Evolutionary conservation across 2,329 filamentous ascomycete species (phyloP).

Genomic region (Huntiella omanensis): DNA sequence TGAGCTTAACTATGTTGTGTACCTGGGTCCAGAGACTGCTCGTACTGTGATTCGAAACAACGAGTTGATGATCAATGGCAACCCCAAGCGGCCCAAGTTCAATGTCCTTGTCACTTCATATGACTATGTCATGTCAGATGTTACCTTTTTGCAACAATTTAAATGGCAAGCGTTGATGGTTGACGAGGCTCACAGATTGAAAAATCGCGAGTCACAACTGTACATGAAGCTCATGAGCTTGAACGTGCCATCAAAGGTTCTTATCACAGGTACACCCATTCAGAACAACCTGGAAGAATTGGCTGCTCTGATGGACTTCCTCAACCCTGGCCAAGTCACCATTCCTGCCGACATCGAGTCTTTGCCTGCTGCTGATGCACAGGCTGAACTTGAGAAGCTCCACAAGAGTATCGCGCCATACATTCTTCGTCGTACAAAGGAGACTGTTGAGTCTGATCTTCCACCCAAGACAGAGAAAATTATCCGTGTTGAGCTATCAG

Average conservation of each 20-base stretch:
- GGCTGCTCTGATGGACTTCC: conserved; percentile 80
- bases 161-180: conserved; percentile 97
- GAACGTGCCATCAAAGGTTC: conserved; percentile 66
- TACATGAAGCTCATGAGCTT: conserved; percentile 76
- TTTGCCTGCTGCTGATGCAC: conserved; percentile 59
- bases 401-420: conserved; percentile 79
- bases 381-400: conserved; percentile 69
- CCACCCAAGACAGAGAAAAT: conserved; percentile 98
- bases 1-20: conserved; percentile 91
- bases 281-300: conserved; percentile 93
- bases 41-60: conserved; percentile 78
- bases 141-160: conserved; percentile 66
- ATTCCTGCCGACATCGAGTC: conserved; percentile 83
- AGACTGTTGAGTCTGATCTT: conserved; percentile 90
- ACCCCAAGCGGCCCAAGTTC: conserved; percentile 80
- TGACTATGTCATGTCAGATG: conserved; percentile 81
- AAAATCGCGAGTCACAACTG: conserved; percentile 87
- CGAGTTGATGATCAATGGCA: conserved; percentile 72
- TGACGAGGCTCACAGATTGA: conserved; percentile 89
- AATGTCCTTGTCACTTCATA: conserved; percentile 96
- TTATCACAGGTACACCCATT: conserved; percentile 94
- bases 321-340: conserved; percentile 83
- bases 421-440: conserved; percentile 88
- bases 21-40: conserved; percentile 74
- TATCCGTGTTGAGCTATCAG: conserved; percentile 88